These are phyloP conservation scores for Erythrophleum ivorense DNA, from an alignment of 331 rosid species.

Conservation along the genomic window DNA sequence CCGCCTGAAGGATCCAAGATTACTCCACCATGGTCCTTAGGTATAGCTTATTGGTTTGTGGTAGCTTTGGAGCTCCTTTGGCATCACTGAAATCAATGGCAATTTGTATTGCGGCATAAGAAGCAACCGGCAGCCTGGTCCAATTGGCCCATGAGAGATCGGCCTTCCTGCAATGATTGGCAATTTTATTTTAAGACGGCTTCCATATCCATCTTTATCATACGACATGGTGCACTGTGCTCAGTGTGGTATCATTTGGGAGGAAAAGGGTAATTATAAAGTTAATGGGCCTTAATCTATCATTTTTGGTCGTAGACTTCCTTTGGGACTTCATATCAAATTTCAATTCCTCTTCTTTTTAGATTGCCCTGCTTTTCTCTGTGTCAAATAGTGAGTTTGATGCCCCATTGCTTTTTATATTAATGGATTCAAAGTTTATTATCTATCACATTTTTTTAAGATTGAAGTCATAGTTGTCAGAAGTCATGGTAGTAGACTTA, in stretches of 20 bases:
- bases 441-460: neutral
- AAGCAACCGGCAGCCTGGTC: conserved; percentile 96
- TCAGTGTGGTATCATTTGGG: conserved; percentile 88
- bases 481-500: too few relatives aligned
- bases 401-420: neutral
- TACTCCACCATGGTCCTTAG: too few relatives aligned
- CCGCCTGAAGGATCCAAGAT: too few relatives aligned
- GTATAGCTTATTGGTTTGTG: conserved; percentile 38
- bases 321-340: neutral
- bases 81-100: conserved; percentile 81
- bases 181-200: conserved; percentile 72
- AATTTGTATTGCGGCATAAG: conserved; percentile 85
- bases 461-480: conserved; percentile 2
- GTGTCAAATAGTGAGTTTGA: too few relatives aligned
- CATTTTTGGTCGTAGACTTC: neutral
- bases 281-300: conserved; percentile 25
- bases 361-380: neutral
- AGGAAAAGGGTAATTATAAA: conserved; percentile 63
- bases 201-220: conserved; percentile 91
- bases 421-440: conserved; percentile 23
- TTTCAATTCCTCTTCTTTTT: conserved; percentile 16
- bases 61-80: conserved; percentile 96
- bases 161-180: conserved; percentile 97
- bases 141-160: conserved; percentile 92
- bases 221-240: conserved; percentile 98